phyloP scores from a whole-genome alignment of 163 green algal genomes.

The Trebouxia gelatinosa region DNA sequence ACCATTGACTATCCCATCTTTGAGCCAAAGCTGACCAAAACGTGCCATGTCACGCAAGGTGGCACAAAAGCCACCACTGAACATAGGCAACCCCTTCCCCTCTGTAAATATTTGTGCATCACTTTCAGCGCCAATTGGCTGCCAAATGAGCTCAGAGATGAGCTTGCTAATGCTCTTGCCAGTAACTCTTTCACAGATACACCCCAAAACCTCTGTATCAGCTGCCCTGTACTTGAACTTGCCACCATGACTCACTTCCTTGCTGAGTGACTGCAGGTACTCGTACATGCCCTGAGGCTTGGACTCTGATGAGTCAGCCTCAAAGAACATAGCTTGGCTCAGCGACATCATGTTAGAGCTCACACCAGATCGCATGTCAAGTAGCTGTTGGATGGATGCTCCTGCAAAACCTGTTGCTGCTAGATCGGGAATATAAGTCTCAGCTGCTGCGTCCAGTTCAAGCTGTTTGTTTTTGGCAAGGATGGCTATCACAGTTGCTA shows the following conservation, averaged over 20 bases:
- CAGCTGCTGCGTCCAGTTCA: not conserved
- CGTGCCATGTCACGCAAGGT: not conserved
- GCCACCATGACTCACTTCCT: not conserved
- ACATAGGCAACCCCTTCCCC: not conserved
- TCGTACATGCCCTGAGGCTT: not conserved
- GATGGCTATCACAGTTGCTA: not conserved
- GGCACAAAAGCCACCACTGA: not conserved
- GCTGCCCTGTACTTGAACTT: constrained; percentile 16
- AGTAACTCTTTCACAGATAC: not conserved
- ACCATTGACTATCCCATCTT: not conserved
- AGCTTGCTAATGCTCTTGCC: not conserved
- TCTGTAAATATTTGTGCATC: not conserved
- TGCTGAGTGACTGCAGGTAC: not conserved
- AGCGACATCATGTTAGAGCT: not conserved
- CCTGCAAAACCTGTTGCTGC: not conserved
- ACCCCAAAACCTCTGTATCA: constrained; percentile 1
- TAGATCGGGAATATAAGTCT: not conserved
- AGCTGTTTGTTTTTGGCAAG: not conserved
- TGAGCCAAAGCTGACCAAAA: not conserved
- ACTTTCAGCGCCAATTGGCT: constrained; percentile 6
- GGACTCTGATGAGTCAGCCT: not conserved
- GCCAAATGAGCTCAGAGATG: constrained; percentile 4
- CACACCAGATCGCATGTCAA: constrained; percentile 22
- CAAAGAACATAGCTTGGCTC: not conserved
- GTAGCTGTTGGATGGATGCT: not conserved